These are phyloP conservation scores for Abelmoschus esculentus DNA, from an alignment of 345 rosid genomes.

Conservation along the genomic window DNA sequence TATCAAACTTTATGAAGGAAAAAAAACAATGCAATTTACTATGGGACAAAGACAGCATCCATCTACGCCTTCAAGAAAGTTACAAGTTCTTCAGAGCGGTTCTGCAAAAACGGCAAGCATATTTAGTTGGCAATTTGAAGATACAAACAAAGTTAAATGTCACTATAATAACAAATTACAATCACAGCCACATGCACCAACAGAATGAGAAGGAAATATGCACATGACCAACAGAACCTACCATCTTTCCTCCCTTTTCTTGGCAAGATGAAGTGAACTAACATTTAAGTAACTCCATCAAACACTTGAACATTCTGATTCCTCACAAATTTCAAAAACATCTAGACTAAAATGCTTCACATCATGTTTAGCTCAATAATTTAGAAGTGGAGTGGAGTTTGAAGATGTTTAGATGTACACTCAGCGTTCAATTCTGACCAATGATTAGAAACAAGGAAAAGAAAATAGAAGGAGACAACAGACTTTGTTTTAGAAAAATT, in stretches of 20 bases:
- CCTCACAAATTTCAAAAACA: not conserved
- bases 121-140: not conserved
- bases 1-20: not conserved
- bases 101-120: not conserved
- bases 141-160: not conserved
- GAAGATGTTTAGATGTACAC: not conserved
- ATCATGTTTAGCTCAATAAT: not conserved
- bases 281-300: constrained; percentile 1
- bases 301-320: not conserved
- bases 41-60: not conserved
- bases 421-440: not conserved
- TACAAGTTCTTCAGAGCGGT: not conserved
- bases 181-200: not conserved
- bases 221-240: not conserved
- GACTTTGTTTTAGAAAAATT: not conserved
- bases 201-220: not conserved
- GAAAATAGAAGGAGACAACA: not conserved
- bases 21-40: not conserved
- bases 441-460: not conserved
- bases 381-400: not conserved
- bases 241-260: not conserved
- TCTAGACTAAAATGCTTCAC: not conserved
- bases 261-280: not conserved
- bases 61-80: not conserved
- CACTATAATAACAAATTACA: not conserved